Percentiles rank a stretch among this genome's conserved stretches.
phyloP scores from a whole-genome alignment of 2,329 filamentous ascomycete genomes.

The Xylariaceae sp. region DNA sequence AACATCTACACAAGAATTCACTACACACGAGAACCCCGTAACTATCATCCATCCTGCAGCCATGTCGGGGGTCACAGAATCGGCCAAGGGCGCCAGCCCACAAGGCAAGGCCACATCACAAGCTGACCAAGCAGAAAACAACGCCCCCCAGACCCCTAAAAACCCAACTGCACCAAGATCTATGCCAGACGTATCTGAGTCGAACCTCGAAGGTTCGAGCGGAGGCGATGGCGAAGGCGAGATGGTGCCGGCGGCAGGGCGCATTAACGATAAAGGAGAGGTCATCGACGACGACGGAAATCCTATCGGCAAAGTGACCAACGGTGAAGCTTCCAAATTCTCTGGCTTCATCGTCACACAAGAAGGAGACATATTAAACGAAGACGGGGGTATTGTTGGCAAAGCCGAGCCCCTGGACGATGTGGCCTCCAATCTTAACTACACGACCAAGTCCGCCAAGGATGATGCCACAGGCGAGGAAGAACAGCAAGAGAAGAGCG shows the following conservation, averaged over 20 bases:
- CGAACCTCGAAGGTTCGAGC: constrained; percentile 27
- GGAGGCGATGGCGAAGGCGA: constrained; percentile 42
- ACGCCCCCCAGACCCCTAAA: constrained; percentile 25
- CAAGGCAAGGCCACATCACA: constrained; percentile 28
- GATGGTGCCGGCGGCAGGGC: constrained; percentile 46
- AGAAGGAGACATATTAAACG: constrained; percentile 44
- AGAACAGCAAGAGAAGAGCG: constrained; percentile 2
- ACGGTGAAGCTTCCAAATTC: constrained; percentile 40
- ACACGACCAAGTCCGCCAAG: constrained; percentile 38
- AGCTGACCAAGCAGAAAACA: constrained; percentile 11
- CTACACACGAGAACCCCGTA: constrained; percentile 36
- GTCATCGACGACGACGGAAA: constrained; percentile 62
- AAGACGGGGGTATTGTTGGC: constrained; percentile 42
- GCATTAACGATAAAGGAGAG: constrained; percentile 61
- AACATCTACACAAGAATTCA: constrained; percentile 32
- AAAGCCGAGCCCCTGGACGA: constrained; percentile 45
- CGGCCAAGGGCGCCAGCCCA: constrained; percentile 31
- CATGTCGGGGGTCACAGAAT: constrained; percentile 40
- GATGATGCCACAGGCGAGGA: constrained; percentile 12
- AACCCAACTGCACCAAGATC: constrained; percentile 37
- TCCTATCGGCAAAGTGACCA: constrained; percentile 51
- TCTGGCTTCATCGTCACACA: constrained; percentile 45
- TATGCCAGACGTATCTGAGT: constrained; percentile 37
- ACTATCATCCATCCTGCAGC: constrained; percentile 38
- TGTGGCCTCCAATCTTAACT: constrained; percentile 41